Base-by-base conservation (phyloP, 176 grass and related monocot species). In the maize (Zea mays) region DNA sequence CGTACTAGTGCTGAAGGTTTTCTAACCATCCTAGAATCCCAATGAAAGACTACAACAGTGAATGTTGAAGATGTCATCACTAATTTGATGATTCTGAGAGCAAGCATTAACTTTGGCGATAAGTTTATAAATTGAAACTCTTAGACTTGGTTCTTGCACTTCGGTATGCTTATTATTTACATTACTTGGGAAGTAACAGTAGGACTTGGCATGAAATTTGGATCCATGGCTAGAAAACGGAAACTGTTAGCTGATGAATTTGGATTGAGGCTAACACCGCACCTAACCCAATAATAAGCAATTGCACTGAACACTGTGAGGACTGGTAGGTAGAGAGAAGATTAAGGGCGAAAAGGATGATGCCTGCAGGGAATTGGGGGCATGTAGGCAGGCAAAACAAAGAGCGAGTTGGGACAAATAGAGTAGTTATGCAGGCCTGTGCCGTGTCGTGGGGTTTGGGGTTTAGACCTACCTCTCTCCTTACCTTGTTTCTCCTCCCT, bases 281-380 rank as follows among this genome's bases (percentile, higher is more conserved):
- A 67, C 38, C 38, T 39, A 39, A 39, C 4, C 38, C 20, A 69
- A 79, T 39, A 39, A 39, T 39, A 39, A 4, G 38, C 38, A 39
- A 39, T 4, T 39, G 37, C 37, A 38, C 37, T 38, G 4, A 80
- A 75, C 47, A 81, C 77, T 85, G 59, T n/a, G 16, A 86, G 69
- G 62, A 83, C 70, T 86, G 88, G 83, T 83, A 71, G 88, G 83
- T 90, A 79, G 56, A 82, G 65, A 81, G 82, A 81, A 58, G 71
- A 64, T 81, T 89, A 60, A 72, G 82, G 46, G 40, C 54, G 72
- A 80, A 77, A 76, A 77, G 55, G 80, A 74, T 27, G 64, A 71
- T 71, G 40, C 11, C 56, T 65, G 62, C 34, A 57, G 47, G 46
- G 46, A 73, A 62, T 81, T 85, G 86, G 84, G 61, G 63, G 62